A percentile compares a stretch with the other conserved stretches of the same genome.
phyloP scores from a whole-genome alignment of 192 early-diverging fungal species.

The Backusella psychrophila region DNA sequence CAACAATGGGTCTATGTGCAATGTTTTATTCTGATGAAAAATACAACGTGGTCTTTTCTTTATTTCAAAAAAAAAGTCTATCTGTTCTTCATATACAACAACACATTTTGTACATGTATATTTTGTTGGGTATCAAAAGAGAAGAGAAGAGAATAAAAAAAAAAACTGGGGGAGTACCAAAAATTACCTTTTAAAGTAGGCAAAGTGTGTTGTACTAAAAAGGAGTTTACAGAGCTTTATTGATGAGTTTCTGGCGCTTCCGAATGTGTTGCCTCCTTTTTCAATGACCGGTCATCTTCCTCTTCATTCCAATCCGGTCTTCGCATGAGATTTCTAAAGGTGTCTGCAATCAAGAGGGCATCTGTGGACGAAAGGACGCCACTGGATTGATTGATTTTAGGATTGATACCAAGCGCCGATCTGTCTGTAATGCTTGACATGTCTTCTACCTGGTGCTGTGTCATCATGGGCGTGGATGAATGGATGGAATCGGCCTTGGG shows the following conservation, averaged over 20 bases:
- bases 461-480: slow-evolving; percentile 18
- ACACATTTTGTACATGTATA: no score
- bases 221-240: not conserved
- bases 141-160: not conserved
- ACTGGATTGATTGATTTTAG: slow-evolving; percentile 11
- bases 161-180: not conserved
- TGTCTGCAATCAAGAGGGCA: slow-evolving; percentile 38
- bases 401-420: not conserved
- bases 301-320: slow-evolving; percentile 39
- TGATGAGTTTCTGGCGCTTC: not conserved
- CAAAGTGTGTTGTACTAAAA: not conserved
- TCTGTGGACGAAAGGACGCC: slow-evolving; percentile 34
- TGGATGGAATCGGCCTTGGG: slow-evolving; percentile 9
- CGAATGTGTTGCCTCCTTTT: not conserved
- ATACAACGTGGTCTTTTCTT: no score
- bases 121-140: not conserved
- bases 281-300: slow-evolving; percentile 5
- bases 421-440: not conserved
- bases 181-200: not conserved
- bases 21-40: no score
- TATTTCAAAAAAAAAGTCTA: no score
- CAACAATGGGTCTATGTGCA: no score
- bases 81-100: no score
- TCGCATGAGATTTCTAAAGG: slow-evolving; percentile 35
- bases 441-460: not conserved